Percentiles rank a stretch among this genome's conserved stretches.
Conservation (phyloP, 495 filamentous ascomycete species). For the Bryoglossum gracile region DNA sequence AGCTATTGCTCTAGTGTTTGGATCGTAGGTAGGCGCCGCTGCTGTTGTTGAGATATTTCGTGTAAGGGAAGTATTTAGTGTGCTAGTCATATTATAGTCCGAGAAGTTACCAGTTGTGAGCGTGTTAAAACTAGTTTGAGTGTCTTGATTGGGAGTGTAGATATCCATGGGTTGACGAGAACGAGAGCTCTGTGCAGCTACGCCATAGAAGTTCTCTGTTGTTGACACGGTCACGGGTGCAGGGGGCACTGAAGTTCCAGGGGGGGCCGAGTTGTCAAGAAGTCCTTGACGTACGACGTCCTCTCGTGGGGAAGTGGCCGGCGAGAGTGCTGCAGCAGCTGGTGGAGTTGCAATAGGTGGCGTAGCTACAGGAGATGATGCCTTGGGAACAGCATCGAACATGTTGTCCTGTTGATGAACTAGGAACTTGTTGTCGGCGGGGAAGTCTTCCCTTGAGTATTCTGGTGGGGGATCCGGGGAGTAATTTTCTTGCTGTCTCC, state of each 20-base stretch:
- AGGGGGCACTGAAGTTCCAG: background rate
- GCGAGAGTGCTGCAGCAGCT: conserved; percentile 2
- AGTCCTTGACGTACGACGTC: conserved; percentile 4
- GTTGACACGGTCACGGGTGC: background rate
- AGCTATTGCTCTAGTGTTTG: conserved; percentile 28
- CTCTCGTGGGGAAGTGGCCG: conserved; percentile 6
- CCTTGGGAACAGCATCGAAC: too few relatives aligned
- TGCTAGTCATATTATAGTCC: conserved; percentile 11
- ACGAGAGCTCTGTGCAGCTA: conserved; percentile 8
- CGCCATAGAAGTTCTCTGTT: conserved; percentile 12
- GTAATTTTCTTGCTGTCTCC: conserved; percentile 10
- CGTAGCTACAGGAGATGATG: background rate
- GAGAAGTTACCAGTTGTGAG: background rate
- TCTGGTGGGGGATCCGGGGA: conserved; percentile 17
- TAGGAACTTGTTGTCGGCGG: conserved; percentile 14
- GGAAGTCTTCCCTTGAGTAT: conserved; percentile 4
- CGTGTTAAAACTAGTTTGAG: conserved; percentile 4
- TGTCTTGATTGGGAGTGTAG: background rate
- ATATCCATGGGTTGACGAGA: conserved; percentile 26
- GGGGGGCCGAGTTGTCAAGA: conserved; percentile 7
- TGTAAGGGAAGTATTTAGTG: conserved; percentile 11
- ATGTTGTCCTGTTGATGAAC: too few relatives aligned
- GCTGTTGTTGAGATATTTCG: too few relatives aligned
- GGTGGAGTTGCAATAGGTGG: conserved; percentile 9
- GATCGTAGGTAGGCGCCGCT: conserved; percentile 27